Base-by-base conservation (phyloP, 371 early-diverging fungal genomes). In the Capniomyces stellatus region DNA sequence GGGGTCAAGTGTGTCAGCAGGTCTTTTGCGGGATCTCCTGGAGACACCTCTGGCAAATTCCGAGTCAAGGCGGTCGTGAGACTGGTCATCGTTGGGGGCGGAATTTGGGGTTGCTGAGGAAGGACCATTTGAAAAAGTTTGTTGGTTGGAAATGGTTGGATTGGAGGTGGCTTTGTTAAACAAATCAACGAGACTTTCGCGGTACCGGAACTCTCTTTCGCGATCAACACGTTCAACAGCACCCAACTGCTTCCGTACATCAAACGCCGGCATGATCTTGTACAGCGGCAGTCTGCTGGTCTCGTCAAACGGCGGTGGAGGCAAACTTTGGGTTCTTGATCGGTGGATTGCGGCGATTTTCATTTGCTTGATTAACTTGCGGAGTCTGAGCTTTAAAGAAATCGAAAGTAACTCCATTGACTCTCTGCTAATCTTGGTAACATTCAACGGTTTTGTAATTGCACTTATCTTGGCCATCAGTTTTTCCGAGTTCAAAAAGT, bases 171-270 rank as follows among this genome's bases (percentile, higher is more conserved):
- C 35, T n/a, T n/a, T n/a, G n/a, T n/a, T n/a, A n/a, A n/a, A n/a
- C n/a, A n/a, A n/a, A 57, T 53, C 29, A 39, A 35, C 12, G 29
- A 30, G 13, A 0, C 54, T 43, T 44, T 72, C 75, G 46, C 71
- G 73, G 24, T 77, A 75, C 50, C 72, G 73, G 4, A 75, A 70
- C 43, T 82, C 82, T 50, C 76, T 74, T 58, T 83, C 76, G 50
- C 78, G 67, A 44, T 82, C 84, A 1, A 79, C 79, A 48, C 83
- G 75, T 60, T 83, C 84, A 47, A 85, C 64, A 1, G 81, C 82
- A 47, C 75, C 54, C 18, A 85, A 64, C 58, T 85, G 85, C 35
- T 75, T 75, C 54, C 76, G 77, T 18, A 80, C 73, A 56, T 85
- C 85, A 58, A 77, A 74, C 30, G 71, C 71, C 18, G 81, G 66